Percentiles rank a stretch among this genome's conserved stretches.
These are phyloP conservation scores for Ustilago loliicola DNA, from an alignment of 1,284 basidiomycete species.

Conservation along the genomic window DNA sequence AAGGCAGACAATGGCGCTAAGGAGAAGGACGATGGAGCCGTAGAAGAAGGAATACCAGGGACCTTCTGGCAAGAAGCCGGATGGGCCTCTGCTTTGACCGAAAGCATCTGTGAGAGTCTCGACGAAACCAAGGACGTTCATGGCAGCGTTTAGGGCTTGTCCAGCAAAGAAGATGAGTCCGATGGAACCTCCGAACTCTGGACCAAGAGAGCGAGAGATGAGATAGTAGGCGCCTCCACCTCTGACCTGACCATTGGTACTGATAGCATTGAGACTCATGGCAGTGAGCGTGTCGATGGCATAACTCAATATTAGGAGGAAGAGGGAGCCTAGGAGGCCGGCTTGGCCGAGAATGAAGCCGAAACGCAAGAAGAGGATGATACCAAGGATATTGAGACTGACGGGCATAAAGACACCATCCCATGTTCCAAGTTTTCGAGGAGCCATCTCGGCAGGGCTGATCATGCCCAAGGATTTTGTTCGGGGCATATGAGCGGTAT, in stretches of 20 bases:
- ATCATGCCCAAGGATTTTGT: conserved; percentile 60
- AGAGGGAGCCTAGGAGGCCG: conserved; percentile 64
- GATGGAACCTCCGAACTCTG: conserved; percentile 70
- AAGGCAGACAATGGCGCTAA: conserved; percentile 65
- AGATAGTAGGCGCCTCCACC: conserved; percentile 70
- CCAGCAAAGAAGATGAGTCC: conserved; percentile 69
- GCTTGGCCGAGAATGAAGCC: conserved; percentile 69
- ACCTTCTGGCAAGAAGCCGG: conserved; percentile 65
- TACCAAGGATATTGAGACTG: conserved; percentile 69
- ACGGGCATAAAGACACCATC: conserved; percentile 70
- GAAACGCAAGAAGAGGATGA: conserved; percentile 69
- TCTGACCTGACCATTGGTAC: conserved; percentile 69
- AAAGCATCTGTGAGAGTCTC: conserved; percentile 67
- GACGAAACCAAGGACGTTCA: conserved; percentile 70
- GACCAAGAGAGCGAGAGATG: conserved; percentile 68
- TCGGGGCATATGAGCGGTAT: conserved; percentile 31
- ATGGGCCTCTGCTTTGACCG: conserved; percentile 53
- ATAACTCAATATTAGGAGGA: conserved; percentile 64
- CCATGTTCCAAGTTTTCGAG: conserved; percentile 69
- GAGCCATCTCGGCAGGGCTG: conserved; percentile 51
- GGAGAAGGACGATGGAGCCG: conserved; percentile 62
- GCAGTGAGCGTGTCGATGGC: conserved; percentile 67
- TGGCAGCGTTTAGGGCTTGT: conserved; percentile 67
- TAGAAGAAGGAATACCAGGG: conserved; percentile 67
- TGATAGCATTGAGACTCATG: conserved; percentile 68